A percentile compares a stretch with the other conserved stretches of the same genome.
Evolutionary conservation across 2,329 filamentous ascomycete species (phyloP).

Genomic region (Beauveria pseudobassiana): DNA sequence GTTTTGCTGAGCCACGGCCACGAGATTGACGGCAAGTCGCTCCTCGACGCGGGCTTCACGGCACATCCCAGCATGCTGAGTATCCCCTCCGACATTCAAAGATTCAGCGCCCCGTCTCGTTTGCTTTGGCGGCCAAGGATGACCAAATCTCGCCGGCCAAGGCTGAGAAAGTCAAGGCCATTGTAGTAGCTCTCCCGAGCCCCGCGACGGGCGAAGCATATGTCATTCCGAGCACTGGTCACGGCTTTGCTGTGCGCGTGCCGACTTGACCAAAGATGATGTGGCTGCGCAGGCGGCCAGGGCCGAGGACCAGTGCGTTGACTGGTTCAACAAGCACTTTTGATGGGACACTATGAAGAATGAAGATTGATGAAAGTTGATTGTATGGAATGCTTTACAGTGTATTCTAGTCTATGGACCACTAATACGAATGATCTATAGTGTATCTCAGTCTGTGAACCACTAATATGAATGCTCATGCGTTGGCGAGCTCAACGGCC

Average conservation of each 20-base stretch:
- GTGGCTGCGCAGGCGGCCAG: conserved; percentile 20
- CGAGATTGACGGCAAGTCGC: conserved; percentile 23
- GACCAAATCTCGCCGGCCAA: conserved; percentile 26
- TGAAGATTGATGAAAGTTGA: background rate
- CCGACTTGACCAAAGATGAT: conserved; percentile 20
- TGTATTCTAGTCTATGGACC: background rate
- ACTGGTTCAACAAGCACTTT: conserved; percentile 25
- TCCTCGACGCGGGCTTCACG: conserved; percentile 45
- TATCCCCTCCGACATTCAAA: conserved; percentile 40
- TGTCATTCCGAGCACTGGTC: conserved; percentile 30
- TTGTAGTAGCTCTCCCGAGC: conserved; percentile 28
- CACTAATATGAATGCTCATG: background rate
- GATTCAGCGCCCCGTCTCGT: conserved; percentile 35
- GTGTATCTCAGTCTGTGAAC: too few relatives aligned
- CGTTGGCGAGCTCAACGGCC: conserved; percentile 18
- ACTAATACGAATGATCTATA: background rate
- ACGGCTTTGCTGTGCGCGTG: conserved; percentile 34
- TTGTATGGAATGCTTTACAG: background rate
- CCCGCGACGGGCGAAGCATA: conserved; percentile 27
- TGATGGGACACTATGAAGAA: background rate
- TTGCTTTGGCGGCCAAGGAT: conserved; percentile 40
- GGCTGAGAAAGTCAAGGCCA: conserved; percentile 25
- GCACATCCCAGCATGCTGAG: conserved; percentile 44
- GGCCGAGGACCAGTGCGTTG: conserved; percentile 27
- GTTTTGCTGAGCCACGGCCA: conserved; percentile 38